Evolutionary conservation across 192 early-diverging fungal species (phyloP).

Genomic region (Coemansia sp.): DNA sequence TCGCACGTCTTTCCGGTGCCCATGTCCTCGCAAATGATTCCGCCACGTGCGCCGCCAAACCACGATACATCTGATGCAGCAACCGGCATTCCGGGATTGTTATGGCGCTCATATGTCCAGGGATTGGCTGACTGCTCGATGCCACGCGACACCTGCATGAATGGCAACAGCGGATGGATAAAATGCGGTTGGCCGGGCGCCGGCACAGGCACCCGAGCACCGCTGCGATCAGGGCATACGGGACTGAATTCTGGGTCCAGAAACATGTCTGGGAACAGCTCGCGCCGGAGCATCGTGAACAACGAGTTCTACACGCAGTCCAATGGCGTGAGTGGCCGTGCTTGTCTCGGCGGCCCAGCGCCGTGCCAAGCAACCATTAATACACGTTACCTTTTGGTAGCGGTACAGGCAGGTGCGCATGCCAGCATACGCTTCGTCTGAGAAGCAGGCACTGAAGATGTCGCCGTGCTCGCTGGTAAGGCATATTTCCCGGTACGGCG

Average conservation of each 20-base stretch:
- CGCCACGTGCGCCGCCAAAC: slow-evolving; percentile 51
- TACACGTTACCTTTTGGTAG: slow-evolving; percentile 52
- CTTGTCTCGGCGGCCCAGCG: neutral
- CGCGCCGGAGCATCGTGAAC: slow-evolving; percentile 69
- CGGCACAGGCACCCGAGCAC: neutral
- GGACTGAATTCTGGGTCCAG: slow-evolving; percentile 49
- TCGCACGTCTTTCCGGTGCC: slow-evolving; percentile 81
- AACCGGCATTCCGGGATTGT: slow-evolving; percentile 28
- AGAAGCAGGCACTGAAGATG: slow-evolving; percentile 34
- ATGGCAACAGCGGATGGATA: slow-evolving; percentile 32
- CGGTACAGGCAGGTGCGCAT: slow-evolving; percentile 53
- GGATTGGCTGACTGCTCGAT: slow-evolving; percentile 25
- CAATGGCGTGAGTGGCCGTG: neutral
- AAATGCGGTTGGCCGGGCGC: neutral
- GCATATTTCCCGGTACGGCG: slow-evolving; percentile 23
- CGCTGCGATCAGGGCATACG: neutral
- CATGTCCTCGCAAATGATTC: slow-evolving; percentile 87
- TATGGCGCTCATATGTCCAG: slow-evolving; percentile 21
- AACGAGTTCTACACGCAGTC: slow-evolving; percentile 43
- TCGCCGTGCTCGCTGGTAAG: slow-evolving; percentile 29
- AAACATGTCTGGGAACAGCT: slow-evolving; percentile 56
- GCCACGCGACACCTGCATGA: slow-evolving; percentile 35
- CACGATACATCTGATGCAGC: slow-evolving; percentile 29
- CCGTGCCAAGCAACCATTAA: neutral
- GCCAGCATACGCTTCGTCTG: slow-evolving; percentile 16